Conservation (phyloP, 169 alveolate genomes). For the Cytauxzoon felis region DNA sequence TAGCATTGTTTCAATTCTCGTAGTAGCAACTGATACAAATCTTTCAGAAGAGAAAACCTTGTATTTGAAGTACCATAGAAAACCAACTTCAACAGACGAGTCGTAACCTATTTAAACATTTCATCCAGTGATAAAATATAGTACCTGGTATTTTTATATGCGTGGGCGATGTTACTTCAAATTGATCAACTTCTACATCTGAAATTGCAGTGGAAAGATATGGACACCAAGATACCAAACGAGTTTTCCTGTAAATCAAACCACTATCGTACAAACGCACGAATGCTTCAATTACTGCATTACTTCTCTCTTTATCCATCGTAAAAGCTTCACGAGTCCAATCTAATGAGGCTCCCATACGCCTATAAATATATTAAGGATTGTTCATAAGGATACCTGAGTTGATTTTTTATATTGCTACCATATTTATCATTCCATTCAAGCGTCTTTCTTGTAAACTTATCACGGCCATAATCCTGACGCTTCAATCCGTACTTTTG, state of each 20-base stretch:
- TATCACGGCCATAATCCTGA: conserved; percentile 96
- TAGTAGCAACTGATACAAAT: conserved; percentile 87
- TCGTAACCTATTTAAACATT: conserved; percentile 21
- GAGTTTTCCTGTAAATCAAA: conserved; percentile 89
- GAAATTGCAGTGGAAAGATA: conserved; percentile 96
- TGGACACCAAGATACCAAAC: conserved; percentile 98
- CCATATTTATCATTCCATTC: conserved; percentile 98
- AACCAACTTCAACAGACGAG: conserved; percentile 94
- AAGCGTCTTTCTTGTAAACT: conserved; percentile 90
- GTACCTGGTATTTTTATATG: conserved; percentile 68
- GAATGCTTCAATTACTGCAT: conserved; percentile 96
- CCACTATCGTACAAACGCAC: conserved; percentile 91
- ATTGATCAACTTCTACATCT: conserved; percentile 97
- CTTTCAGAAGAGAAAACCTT: conserved; percentile 83
- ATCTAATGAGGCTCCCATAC: conserved; percentile 92
- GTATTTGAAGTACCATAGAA: conserved; percentile 91
- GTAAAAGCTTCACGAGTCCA: conserved; percentile 98
- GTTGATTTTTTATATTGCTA: conserved; percentile 85
- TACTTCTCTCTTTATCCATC: conserved; percentile 86
- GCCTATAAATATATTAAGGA: conserved; percentile 25
- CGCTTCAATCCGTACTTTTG: conserved; percentile 89
- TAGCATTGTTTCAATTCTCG: conserved; percentile 99
- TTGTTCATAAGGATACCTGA: conserved; percentile 63
- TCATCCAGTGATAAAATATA: background rate
- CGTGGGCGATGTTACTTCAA: conserved; percentile 88